A percentile compares a stretch with the other conserved stretches of the same genome.
Conservation (phyloP, 495 filamentous ascomycete species). For the Astrothelium subdiscretum region DNA sequence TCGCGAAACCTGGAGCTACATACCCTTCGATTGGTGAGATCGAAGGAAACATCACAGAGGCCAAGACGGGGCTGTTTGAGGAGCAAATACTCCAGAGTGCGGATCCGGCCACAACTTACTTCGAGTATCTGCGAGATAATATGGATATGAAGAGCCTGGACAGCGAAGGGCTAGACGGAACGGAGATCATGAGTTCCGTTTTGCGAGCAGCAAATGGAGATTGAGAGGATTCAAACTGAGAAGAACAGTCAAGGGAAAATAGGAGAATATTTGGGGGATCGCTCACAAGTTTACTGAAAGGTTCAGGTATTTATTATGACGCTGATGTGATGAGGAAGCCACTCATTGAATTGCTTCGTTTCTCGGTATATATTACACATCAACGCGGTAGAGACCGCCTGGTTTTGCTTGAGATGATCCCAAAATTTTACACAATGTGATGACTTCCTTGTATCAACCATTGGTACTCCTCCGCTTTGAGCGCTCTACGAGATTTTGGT, state of each 20-base stretch:
- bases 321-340: too few species aligned
- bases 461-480: too few species aligned
- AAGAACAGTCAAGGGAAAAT: not conserved
- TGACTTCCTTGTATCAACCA: too few species aligned
- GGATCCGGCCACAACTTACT: not conserved
- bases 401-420: too few species aligned
- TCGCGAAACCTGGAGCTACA: not conserved
- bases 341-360: not conserved
- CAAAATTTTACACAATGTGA: too few species aligned
- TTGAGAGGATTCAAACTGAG: not conserved
- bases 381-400: not conserved
- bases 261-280: not conserved
- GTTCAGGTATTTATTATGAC: too few species aligned
- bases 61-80: not conserved
- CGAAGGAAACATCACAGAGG: not conserved
- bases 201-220: not conserved
- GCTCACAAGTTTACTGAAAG: too few species aligned
- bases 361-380: not conserved
- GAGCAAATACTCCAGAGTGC: not conserved
- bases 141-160: not conserved
- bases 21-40: not conserved
- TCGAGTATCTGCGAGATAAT: not conserved
- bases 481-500: not conserved
- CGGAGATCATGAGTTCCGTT: not conserved
- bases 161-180: not conserved